Evolutionary conservation across 2,329 filamentous ascomycete species (phyloP).

Genomic region (Piedraia hortae): DNA sequence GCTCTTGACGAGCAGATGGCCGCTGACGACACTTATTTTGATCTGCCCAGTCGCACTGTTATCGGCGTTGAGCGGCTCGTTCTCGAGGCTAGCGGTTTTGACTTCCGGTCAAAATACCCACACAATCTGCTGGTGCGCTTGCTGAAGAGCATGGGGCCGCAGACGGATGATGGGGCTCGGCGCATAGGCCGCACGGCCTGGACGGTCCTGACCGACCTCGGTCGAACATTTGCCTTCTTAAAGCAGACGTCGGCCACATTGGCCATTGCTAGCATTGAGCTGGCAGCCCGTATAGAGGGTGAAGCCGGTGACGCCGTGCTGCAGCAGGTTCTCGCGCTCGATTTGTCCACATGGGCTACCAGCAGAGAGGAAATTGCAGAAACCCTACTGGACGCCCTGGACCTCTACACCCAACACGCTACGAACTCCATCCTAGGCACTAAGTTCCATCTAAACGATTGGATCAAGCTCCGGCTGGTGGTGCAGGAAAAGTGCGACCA

Average conservation of each 20-base stretch:
- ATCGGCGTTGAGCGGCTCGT: slow-evolving; percentile 80
- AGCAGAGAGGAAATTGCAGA: slow-evolving; percentile 29
- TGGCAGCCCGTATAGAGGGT: slow-evolving; percentile 36
- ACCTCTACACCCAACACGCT: slow-evolving; percentile 71
- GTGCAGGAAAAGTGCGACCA: slow-evolving; percentile 61
- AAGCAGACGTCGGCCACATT: slow-evolving; percentile 75
- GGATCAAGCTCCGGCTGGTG: slow-evolving; percentile 64
- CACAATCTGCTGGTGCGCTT: neutral
- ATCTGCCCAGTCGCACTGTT: slow-evolving; percentile 48
- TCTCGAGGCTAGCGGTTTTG: slow-evolving; percentile 76
- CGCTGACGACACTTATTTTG: slow-evolving; percentile 65
- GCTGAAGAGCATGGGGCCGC: too few species aligned
- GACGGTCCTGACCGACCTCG: slow-evolving; percentile 63
- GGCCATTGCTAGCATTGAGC: slow-evolving; percentile 55
- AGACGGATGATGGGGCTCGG: slow-evolving; percentile 3
- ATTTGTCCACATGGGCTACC: slow-evolving; percentile 20
- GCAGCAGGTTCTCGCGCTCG: slow-evolving; percentile 18
- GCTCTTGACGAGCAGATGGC: slow-evolving; percentile 31
- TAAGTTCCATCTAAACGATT: slow-evolving; percentile 43
- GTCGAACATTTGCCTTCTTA: slow-evolving; percentile 74
- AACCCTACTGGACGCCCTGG: slow-evolving; percentile 68
- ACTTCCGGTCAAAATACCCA: slow-evolving; percentile 58
- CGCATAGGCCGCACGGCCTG: slow-evolving; percentile 32
- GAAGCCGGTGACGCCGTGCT: slow-evolving; percentile 4
- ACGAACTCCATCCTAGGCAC: slow-evolving; percentile 46